These are phyloP conservation scores for Digitaria exilis DNA, from an alignment of 202 grass and related monocot species.

Conservation along the genomic window DNA sequence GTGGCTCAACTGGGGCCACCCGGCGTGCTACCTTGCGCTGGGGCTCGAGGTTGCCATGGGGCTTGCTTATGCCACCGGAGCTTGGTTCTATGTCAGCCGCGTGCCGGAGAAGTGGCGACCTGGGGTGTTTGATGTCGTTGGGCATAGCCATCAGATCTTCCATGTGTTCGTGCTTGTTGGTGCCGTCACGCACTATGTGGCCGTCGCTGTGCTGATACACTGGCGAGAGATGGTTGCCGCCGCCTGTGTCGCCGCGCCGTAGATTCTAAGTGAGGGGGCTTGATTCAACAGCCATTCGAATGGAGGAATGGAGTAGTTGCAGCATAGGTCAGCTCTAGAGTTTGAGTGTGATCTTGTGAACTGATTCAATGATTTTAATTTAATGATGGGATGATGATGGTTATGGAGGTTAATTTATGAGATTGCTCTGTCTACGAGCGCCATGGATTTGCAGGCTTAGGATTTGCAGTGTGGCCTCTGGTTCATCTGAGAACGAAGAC, in stretches of 20 bases:
- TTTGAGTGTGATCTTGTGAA: neutral
- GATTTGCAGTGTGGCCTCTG: neutral
- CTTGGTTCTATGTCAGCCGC: constrained; percentile 78
- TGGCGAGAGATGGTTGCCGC: constrained; percentile 61
- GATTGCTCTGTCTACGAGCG: neutral
- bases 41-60: constrained; percentile 74
- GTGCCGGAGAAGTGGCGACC: constrained; percentile 92
- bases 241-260: constrained; percentile 26
- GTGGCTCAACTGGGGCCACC: constrained; percentile 77
- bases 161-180: constrained; percentile 87
- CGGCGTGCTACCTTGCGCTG: constrained; percentile 65
- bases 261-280: neutral
- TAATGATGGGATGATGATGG: neutral
- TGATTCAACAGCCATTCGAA: constrained; percentile 12
- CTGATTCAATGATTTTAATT: neutral
- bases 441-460: neutral
- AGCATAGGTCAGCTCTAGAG: constrained; percentile 13
- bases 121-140: constrained; percentile 72
- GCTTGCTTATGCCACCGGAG: constrained; percentile 62
- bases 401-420: neutral
- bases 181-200: constrained; percentile 72
- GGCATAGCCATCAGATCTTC: constrained; percentile 96
- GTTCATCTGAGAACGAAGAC: too few species aligned
- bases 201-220: constrained; percentile 68
- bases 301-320: constrained; percentile 10